phyloP scores from a whole-genome alignment of 2,329 filamentous ascomycete species.

The Esteya vermicola region DNA sequence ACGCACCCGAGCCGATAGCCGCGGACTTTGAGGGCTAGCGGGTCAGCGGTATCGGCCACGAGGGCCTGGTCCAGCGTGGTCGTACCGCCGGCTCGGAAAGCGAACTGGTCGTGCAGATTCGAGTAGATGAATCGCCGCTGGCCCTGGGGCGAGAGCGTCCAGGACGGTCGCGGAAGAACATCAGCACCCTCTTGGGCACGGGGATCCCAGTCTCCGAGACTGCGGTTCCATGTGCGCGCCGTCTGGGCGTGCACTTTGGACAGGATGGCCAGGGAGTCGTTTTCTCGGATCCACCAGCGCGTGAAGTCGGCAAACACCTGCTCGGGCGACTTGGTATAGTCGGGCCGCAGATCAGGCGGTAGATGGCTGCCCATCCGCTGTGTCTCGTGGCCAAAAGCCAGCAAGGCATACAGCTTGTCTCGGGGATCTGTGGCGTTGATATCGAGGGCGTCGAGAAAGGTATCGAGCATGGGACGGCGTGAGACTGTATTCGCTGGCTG shows the following conservation, averaged over 20 bases:
- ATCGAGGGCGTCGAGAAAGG: conserved; percentile 4
- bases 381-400: conserved; percentile 7
- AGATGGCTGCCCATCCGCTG: not conserved
- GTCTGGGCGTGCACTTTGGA: conserved; percentile 5
- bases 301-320: conserved; percentile 7
- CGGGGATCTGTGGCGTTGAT: conserved; percentile 6
- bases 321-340: conserved; percentile 3
- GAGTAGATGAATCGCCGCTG: no score
- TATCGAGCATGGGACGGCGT: conserved; percentile 4
- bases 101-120: no score
- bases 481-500: not conserved
- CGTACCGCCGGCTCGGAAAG: no score
- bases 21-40: no score
- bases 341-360: conserved; percentile 1
- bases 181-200: no score
- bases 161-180: no score
- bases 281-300: conserved; percentile 7
- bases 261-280: conserved; percentile 6
- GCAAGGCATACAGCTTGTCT: conserved; percentile 8
- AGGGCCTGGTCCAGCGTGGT: no score
- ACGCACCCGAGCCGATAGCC: no score
- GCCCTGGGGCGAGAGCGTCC: no score
- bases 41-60: no score
- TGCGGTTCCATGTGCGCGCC: not conserved
- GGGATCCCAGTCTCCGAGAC: no score